Evolutionary conservation across 371 early-diverging fungal genomes (phyloP), one percentile per base, ranked within the genome.

Genomic region (Syncephalastrum monosporum): DNA sequence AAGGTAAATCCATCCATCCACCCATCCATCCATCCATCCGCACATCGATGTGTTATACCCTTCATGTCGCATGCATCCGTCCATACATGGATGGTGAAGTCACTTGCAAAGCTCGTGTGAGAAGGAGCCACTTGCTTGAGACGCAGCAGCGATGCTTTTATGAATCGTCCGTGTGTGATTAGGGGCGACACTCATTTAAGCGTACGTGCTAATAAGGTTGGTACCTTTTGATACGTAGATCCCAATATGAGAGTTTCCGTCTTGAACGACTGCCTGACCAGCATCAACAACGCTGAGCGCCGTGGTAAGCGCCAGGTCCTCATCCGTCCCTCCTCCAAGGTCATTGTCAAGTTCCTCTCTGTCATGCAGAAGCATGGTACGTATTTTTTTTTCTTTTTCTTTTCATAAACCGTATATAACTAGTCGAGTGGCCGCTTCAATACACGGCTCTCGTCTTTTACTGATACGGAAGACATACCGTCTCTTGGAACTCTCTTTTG

Each of bases 311-410:
- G 96, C 68, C 96, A 97, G 82, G 97, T 98, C 53, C 65, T 97
- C 59, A 79, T 99, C 75, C 90, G 95, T 60, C 94, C 95, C 59
- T 88, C 90, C 62, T 95, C 96, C 76, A 96, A 96, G 87, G 95
- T 97, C 75, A 88, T 96, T 64, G 85, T 95, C 84, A 91, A 92
- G 84, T 99, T 99, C 88, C 81, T 99, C 57, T 89, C 91, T 61
- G 95, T 96, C 72, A 99, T 99, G 99, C 99, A 96, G 83, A 91
- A 91, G 82, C 94, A 95, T 79, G 94, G 90, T 90, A 81, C 38
- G 19, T 53, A 58, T 79, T 81, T 83, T 57, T 83, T 75, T 72
- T 74, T 75, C 83, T 71, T 57, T 68, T 68, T 48, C 25, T 53
- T 53, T 15, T 16, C 41, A 21, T 45, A n/a, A 47, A 42, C 61